phyloP scores from a whole-genome alignment of 2,329 filamentous ascomycete genomes.

The Neofusicoccum parvum region DNA sequence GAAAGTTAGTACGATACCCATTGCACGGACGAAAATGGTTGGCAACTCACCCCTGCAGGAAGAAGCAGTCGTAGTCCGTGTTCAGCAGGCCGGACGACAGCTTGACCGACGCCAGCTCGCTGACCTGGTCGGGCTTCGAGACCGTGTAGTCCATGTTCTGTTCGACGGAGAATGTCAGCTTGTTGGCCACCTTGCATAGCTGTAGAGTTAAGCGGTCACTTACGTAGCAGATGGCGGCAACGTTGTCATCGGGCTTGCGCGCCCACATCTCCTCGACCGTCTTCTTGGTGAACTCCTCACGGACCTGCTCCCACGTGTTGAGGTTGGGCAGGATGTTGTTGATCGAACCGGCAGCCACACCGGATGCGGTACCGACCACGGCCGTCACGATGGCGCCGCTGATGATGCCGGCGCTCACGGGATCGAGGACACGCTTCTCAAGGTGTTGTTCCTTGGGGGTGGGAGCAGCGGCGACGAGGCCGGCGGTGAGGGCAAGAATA shows the following conservation, averaged over 20 bases:
- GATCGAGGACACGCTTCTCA: not conserved
- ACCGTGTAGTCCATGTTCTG: conserved; percentile 3
- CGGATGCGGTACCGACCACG: not conserved
- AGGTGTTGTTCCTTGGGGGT: not conserved
- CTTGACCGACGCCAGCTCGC: not conserved
- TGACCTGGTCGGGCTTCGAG: not conserved
- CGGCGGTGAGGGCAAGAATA: not conserved
- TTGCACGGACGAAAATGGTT: too few species aligned
- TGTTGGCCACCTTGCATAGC: too few species aligned
- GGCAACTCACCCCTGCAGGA: not conserved
- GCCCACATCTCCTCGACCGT: not conserved
- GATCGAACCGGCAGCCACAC: not conserved
- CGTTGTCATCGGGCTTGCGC: not conserved
- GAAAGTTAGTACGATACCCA: not conserved
- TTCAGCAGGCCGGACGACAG: not conserved
- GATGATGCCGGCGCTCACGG: not conserved
- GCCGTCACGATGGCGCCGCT: not conserved
- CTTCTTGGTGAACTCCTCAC: not conserved
- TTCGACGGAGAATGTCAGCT: too few species aligned
- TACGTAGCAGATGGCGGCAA: not conserved
- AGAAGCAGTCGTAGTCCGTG: not conserved
- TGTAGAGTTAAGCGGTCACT: not conserved
- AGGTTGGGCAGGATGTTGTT: not conserved
- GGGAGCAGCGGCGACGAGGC: not conserved
- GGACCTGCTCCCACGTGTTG: not conserved